Conservation (phyloP, 73 alveolate species). For the Paramecium bursaria region DNA sequence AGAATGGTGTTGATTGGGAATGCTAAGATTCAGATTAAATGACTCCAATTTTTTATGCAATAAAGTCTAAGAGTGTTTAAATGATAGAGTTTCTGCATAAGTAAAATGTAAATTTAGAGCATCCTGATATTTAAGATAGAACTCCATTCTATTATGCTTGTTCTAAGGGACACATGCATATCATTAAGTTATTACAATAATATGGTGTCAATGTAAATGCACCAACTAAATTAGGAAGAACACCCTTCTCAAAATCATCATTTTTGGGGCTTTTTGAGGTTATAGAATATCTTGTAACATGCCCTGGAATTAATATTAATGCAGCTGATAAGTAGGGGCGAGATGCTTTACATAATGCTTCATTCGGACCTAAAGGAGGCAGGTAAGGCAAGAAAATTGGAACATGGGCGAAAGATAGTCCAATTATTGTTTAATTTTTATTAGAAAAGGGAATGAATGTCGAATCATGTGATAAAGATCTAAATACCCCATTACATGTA, state of each 20-base stretch:
- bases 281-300: conserved; percentile 44
- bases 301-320: conserved; percentile 42
- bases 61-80: conserved; percentile 21
- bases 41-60: conserved; percentile 68
- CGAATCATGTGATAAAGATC: conserved; percentile 62
- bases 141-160: conserved; percentile 72
- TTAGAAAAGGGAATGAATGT: conserved; percentile 66
- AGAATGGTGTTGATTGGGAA: conserved; percentile 60
- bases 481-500: conserved; percentile 57
- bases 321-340: conserved; percentile 67
- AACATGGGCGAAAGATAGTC: conserved; percentile 69
- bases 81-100: conserved; percentile 55
- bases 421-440: conserved; percentile 55
- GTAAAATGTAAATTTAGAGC: conserved; percentile 60
- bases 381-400: conserved; percentile 71
- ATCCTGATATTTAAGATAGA: conserved; percentile 57
- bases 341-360: conserved; percentile 71
- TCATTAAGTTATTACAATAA: conserved; percentile 9
- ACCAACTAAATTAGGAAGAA: conserved; percentile 57
- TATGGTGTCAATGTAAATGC: conserved; percentile 68
- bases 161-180: conserved; percentile 45
- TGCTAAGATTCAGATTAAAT: conserved; percentile 61
- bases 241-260: conserved; percentile 64
- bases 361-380: conserved; percentile 69
- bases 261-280: conserved; percentile 62